Conservation (phyloP, 371 early-diverging fungal species). For the Chytridium lagenaria region DNA sequence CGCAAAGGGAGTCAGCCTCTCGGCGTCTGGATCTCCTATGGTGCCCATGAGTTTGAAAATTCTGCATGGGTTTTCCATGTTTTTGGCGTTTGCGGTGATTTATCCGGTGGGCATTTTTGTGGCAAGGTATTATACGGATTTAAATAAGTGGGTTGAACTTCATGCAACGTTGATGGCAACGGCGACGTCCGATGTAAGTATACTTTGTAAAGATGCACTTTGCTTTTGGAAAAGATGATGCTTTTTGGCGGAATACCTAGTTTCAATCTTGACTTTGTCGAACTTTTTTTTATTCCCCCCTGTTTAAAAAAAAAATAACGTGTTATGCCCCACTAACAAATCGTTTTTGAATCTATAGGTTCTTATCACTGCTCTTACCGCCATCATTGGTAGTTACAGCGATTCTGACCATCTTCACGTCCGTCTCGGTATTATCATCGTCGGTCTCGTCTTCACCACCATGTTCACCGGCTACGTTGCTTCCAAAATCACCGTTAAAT, state of each 20-base stretch:
- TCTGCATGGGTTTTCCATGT: conserved; percentile 49
- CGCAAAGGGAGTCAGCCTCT: conserved; percentile 16
- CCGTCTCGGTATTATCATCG: conserved; percentile 37
- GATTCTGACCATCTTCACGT: conserved; percentile 26
- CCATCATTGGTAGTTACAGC: conserved; percentile 39
- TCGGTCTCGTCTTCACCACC: conserved; percentile 28
- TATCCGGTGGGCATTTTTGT: conserved; percentile 54
- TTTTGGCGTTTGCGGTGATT: conserved; percentile 39
- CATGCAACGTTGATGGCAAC: conserved; percentile 43
- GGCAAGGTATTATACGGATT: conserved; percentile 36
- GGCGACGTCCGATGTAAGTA: conserved; percentile 40
- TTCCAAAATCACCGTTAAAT: conserved; percentile 12
- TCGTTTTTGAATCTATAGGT: conserved; percentile 18
- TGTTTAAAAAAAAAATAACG: not conserved
- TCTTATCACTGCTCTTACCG: conserved; percentile 35
- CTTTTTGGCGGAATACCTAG: no score
- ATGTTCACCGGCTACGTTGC: conserved; percentile 30
- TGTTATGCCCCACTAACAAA: not conserved
- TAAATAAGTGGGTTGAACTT: conserved; percentile 36
- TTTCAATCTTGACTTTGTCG: no score
- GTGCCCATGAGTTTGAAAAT: conserved; percentile 27
- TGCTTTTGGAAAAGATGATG: no score
- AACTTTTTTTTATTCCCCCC: not conserved
- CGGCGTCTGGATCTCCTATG: not conserved
- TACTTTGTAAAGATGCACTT: no score